A percentile compares a stretch with the other conserved stretches of the same genome.
Conservation (phyloP, 371 early-diverging fungal species). For the Mucor piriformis region DNA sequence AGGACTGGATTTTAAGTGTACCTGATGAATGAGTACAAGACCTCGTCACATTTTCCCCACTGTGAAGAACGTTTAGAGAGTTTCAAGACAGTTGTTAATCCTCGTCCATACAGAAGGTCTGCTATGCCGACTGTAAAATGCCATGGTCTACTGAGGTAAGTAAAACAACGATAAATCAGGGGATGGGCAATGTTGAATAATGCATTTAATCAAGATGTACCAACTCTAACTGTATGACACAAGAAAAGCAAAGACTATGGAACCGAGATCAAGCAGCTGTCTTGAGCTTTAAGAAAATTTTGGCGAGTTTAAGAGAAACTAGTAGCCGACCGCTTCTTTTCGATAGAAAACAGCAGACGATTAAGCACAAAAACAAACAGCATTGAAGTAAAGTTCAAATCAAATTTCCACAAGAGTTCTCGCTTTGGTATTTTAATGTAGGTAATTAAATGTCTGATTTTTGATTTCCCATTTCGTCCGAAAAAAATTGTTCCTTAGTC, state of each 20-base stretch:
- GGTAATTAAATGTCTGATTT: too few species aligned
- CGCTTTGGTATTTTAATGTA: too few species aligned
- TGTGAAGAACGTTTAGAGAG: not conserved
- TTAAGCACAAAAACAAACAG: too few species aligned
- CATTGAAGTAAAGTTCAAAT: too few species aligned
- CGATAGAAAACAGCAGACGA: too few species aligned
- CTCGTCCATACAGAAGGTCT: not conserved
- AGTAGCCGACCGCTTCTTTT: too few species aligned
- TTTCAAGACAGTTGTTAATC: slow-evolving; percentile 1
- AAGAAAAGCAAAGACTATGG: not conserved
- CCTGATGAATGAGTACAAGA: slow-evolving; percentile 8
- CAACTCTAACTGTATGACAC: not conserved
- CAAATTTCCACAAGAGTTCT: too few species aligned
- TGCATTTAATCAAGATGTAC: not conserved
- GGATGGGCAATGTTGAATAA: not conserved
- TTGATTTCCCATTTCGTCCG: too few species aligned
- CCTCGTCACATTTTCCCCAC: not conserved
- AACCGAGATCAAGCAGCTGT: not conserved
- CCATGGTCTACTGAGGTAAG: not conserved
- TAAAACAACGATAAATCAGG: not conserved
- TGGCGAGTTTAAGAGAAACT: not conserved
- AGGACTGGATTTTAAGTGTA: slow-evolving; percentile 1
- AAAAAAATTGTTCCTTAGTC: too few species aligned
- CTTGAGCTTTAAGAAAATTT: not conserved
- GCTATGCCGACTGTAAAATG: not conserved